Base-by-base conservation (phyloP, 164 flowering plant species). In the Tinospora cordifolia region DNA sequence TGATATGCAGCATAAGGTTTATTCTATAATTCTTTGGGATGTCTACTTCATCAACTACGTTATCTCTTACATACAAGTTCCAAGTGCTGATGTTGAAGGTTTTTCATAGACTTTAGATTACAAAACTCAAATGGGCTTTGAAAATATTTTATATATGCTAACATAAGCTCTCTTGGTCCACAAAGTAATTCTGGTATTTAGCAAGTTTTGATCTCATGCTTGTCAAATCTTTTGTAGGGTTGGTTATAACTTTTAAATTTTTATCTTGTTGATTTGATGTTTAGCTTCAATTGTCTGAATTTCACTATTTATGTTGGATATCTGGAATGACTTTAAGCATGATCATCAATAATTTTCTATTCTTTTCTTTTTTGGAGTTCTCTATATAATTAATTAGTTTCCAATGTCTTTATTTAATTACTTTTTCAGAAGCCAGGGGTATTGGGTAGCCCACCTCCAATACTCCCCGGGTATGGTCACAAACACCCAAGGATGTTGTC, bases 1-100 rank as follows among this genome's bases (percentile, higher is more conserved):
- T 51, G 94, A 91, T 73, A 78, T 85, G 88, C 98, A 93, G 80
- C 98, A 91, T 66, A 84, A 90, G 96, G 97, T 91, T 65, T 69
- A 75, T 36, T 15, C 21, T 30, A 27, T 25, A 51, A 36, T 8
- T 65, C 8, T 15, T 15, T 24, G 39, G 0, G 62, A 46, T 58
- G 21, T 27, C 17, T 19, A 3, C 7, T 44, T 40, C 26, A 8
- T n/a, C 36, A 5, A 51, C 0, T 68, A 19, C 34, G 30, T 27
- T 2, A 24, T 51, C 59, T 51, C 2, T 51, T 51, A n/a, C 24
- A 17, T 51, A 22, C 21, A 51, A 51, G 21, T 15, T 30, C 5
- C 17, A 51, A 51, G n/a, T 51, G 59, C 59, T 2, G 3, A 51
- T 15, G 59, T 51, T 19, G 19, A 49, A 49, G 4, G 3, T 17